A percentile compares a stretch with the other conserved stretches of the same genome.
These are phyloP conservation scores for Cryptosporidium baileyi DNA, from an alignment of 169 alveolate genomes.

Conservation along the genomic window DNA sequence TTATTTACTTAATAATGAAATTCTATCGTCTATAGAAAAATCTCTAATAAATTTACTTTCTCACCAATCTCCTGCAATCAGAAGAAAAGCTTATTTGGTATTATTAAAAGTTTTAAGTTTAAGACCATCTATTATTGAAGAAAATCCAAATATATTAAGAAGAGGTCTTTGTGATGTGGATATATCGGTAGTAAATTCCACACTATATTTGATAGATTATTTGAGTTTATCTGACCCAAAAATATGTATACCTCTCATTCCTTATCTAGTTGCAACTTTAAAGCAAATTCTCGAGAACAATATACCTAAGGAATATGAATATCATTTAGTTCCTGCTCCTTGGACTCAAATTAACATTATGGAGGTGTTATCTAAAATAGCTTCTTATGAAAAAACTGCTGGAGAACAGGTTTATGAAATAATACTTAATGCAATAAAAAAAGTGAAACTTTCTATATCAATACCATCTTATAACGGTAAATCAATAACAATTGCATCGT, in stretches of 20 bases:
- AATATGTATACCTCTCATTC: conserved; percentile 74
- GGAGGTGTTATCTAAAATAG: conserved; percentile 73
- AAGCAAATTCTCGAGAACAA: conserved; percentile 91
- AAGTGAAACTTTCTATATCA: conserved; percentile 83
- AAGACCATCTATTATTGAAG: conserved; percentile 75
- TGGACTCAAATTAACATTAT: conserved; percentile 91
- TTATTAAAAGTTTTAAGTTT: conserved; percentile 76
- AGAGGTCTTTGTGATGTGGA: conserved; percentile 91
- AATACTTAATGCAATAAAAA: conserved; percentile 82
- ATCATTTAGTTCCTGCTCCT: conserved; percentile 95
- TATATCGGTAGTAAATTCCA: conserved; percentile 91
- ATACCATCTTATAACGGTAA: conserved; percentile 21
- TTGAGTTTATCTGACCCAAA: conserved; percentile 66
- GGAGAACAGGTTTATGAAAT: conserved; percentile 90
- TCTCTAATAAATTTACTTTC: conserved; percentile 81
- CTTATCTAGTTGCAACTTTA: conserved; percentile 86
- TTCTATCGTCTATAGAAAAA: conserved; percentile 86
- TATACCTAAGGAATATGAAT: conserved; percentile 92
- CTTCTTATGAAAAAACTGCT: conserved; percentile 84
- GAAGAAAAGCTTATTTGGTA: conserved; percentile 91
- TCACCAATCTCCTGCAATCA: conserved; percentile 86
- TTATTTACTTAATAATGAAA: conserved; percentile 84
- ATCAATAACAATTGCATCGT: background rate
- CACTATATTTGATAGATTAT: conserved; percentile 82
- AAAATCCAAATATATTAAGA: conserved; percentile 79